phyloP scores from a whole-genome alignment of 805 yeast species.

The Wickerhamiella galacta region DNA sequence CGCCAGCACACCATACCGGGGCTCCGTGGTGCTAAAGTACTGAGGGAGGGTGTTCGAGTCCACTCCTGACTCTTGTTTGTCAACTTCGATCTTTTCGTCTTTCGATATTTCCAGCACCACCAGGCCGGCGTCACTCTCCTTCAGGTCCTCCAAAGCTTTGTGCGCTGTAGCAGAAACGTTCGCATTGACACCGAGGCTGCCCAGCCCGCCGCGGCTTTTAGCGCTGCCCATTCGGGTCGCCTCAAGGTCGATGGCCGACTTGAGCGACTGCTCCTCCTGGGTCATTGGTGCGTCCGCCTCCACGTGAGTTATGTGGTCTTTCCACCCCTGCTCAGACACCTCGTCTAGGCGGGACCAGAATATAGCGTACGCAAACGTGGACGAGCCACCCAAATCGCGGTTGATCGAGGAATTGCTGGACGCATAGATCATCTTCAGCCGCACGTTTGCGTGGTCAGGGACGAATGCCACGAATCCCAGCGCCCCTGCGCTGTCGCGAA shows the following conservation, averaged over 20 bases:
- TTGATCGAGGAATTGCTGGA: conserved; percentile 67
- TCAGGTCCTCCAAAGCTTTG: conserved; percentile 13
- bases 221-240: conserved; percentile 22
- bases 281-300: conserved; percentile 34
- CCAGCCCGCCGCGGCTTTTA: conserved; percentile 13
- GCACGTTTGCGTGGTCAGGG: conserved; percentile 71
- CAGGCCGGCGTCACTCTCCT: conserved; percentile 6
- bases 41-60: conserved; percentile 18
- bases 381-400: conserved; percentile 51
- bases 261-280: conserved; percentile 37
- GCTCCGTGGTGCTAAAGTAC: conserved; percentile 27
- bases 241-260: conserved; percentile 31
- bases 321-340: conserved; percentile 25
- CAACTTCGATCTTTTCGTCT: conserved; percentile 30
- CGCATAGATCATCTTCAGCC: conserved; percentile 85
- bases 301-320: conserved; percentile 24
- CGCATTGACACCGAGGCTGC: conserved; percentile 11
- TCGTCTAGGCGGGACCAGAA: conserved; percentile 44
- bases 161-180: conserved; percentile 11
- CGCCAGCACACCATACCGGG: conserved; percentile 34
- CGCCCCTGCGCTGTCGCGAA: conserved; percentile 21
- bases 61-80: conserved; percentile 10
- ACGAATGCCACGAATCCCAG: conserved; percentile 61
- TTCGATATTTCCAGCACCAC: conserved; percentile 34
- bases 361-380: conserved; percentile 32